Conservation (phyloP, 2,329 filamentous ascomycete species). For the Ophiocordyceps camponoti-leonardi region DNA sequence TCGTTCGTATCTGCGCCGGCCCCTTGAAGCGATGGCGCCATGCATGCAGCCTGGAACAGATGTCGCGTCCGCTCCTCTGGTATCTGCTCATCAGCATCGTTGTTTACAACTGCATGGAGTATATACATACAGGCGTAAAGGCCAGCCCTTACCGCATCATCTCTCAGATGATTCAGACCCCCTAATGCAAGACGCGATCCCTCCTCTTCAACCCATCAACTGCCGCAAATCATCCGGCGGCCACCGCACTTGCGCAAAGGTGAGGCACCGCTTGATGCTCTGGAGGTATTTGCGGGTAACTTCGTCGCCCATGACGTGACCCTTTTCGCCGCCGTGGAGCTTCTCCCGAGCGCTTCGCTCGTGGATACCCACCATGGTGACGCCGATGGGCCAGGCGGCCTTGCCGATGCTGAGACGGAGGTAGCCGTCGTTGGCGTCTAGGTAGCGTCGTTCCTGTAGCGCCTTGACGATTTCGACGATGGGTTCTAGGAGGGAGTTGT, state of each 20-base stretch:
- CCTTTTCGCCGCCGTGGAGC: constrained; percentile 70
- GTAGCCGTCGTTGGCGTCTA: constrained; percentile 93
- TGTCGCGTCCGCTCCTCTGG: neutral
- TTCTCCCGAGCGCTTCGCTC: constrained; percentile 92
- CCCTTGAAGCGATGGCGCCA: neutral
- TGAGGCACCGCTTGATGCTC: constrained; percentile 92
- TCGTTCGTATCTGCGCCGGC: neutral
- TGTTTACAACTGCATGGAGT: neutral
- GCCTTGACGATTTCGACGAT: constrained; percentile 84
- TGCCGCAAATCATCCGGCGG: constrained; percentile 83
- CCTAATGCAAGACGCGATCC: no score
- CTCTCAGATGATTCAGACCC: no score
- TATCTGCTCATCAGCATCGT: neutral
- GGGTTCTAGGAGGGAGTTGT: constrained; percentile 62
- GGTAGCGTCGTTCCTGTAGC: constrained; percentile 79
- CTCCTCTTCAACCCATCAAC: constrained; percentile 56
- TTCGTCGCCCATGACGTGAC: constrained; percentile 95
- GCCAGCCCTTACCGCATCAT: neutral
- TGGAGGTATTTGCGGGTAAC: constrained; percentile 89
- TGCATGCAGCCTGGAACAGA: neutral
- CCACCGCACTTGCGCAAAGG: constrained; percentile 94
- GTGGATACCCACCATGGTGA: constrained; percentile 99
- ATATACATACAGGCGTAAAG: neutral
- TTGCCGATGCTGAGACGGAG: constrained; percentile 85
- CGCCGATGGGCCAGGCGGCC: constrained; percentile 95